Evolutionary conservation across 2,329 filamentous ascomycete species (phyloP), one percentile per base, ranked within the genome.

Genomic region (Leptographium wingfieldii): DNA sequence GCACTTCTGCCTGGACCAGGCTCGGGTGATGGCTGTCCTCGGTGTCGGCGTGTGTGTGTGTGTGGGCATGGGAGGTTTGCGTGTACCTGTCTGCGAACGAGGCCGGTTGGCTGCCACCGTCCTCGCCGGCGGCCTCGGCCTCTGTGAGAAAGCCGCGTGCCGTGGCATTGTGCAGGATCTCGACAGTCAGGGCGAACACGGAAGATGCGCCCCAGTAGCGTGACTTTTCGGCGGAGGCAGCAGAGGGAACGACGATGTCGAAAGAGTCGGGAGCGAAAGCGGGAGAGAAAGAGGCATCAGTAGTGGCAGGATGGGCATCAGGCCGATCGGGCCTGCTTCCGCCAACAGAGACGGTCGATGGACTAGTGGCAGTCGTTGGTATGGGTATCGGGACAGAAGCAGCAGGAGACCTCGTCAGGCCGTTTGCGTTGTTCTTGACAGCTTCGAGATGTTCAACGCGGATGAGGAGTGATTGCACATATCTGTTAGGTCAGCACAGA

Each of bases 201-300:
- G 63, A 64, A 3, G 60, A 63, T 3, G 63, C 55, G 29, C 63
- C 63, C 63, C 63, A 64, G 49, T 63, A 64, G 5, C 57, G 62
- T 16, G 62, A 59, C 46, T 57, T 59, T 29, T 57, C 60, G 0
- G 55, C 31, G 3, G 59, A 33, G 1, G 55, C 22, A 0, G 55
- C 22, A 1, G 60, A 63, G 6, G 63, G 62, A 0, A 64, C 61
- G 51, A 64, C 48, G 12, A 64, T 54, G 38, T 64, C 63, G 29
- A 55, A 64, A 2, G 61, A 62, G 25, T 14, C 31, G 12, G 40
- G 19, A 11, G n/a, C 33, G 33, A n/a, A 11, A 3, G 19, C 7
- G 5, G 31, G n/a, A 16, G 29, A 6, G 7, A 22, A 55, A 46
- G 2, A 5, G 9, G 19, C 11, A 2, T 9, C 29, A 5, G 55